Evolutionary conservation across 2,329 filamentous ascomycete species (phyloP), one percentile per base, ranked within the genome.

Genomic region (Aspergillus unguis): DNA sequence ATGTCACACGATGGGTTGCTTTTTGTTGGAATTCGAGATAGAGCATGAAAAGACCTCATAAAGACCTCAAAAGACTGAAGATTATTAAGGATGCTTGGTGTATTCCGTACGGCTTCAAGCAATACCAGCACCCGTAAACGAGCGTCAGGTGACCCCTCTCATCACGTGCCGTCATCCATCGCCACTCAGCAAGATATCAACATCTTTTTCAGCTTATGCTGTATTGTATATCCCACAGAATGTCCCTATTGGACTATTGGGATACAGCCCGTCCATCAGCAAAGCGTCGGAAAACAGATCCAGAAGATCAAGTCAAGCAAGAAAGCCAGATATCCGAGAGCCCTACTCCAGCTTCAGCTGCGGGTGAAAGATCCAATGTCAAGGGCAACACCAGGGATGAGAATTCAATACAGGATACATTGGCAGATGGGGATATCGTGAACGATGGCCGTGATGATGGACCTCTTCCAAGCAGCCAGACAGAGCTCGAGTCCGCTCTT

Each of bases 401-500:
- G 48, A 66, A 66, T 32, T 62, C 66, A 4, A 33, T 40, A 32
- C 26, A 25, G 11, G 68, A 32, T 2, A 26, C 29, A 6, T 25
- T 40, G 23, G 50, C 9, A 9, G 43, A 43, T 32, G 38, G 23
- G 44, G 46, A 17, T 3, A 9, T 40, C 2, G 10, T 45, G 7
- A 47, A 37, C 5, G 38, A 50, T 28, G 40, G 1, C 17, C 17
- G 40, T 4, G 52, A 46, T 10, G 49, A 49, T 6, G 42, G 61
- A 70, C 65, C 65, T 2, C 50, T 65, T 40, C 54, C 65, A 48
- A 69, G 62, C 38, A 73, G 71, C 37, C 77, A 79, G 58, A 90
- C 87, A 9, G 85, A 87, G 50, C 75, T 92, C 42, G 88, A 91
- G 62, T 85, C 79, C 56, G 85, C 85, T 5, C 74, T 95, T 5